Evolutionary conservation across 225 moss, liverwort and hornwort genomes (phyloP).

Genomic region (Bryoerythrophyllum caledonicum): DNA sequence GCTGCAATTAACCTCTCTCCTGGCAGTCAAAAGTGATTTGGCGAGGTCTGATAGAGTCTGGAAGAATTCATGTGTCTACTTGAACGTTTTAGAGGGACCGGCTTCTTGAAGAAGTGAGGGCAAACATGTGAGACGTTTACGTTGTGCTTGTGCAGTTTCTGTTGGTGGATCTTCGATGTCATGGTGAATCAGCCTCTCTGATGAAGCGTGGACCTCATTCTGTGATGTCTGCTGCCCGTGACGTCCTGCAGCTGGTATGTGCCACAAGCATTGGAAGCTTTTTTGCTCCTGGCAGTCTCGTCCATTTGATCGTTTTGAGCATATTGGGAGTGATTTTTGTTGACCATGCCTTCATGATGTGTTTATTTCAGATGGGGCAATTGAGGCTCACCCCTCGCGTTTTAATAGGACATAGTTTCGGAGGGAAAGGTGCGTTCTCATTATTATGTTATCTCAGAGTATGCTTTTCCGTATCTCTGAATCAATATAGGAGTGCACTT

Average conservation of each 20-base stretch:
- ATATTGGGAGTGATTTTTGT: conserved; percentile 4
- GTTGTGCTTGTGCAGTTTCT: conserved; percentile 64
- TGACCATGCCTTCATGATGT: conserved; percentile 1
- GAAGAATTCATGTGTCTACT: not conserved
- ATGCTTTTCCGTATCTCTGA: not conserved
- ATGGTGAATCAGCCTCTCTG: conserved; percentile 80
- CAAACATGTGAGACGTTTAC: not conserved
- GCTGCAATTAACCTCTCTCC: not conserved
- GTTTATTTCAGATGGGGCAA: conserved; percentile 71
- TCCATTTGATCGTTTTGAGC: not conserved
- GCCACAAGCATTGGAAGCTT: not conserved
- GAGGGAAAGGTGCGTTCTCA: conserved; percentile 74
- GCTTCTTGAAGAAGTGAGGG: not conserved
- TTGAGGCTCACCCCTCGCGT: conserved; percentile 85
- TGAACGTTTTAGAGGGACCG: conserved; percentile 6
- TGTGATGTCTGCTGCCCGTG: conserved; percentile 79
- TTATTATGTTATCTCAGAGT: not conserved
- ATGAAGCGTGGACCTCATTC: conserved; percentile 78
- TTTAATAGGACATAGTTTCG: conserved; percentile 95
- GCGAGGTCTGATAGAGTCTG: not conserved
- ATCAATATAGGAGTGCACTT: not conserved
- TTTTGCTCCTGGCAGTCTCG: not conserved
- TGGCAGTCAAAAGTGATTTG: not conserved
- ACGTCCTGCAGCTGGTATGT: conserved; percentile 82
- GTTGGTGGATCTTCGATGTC: conserved; percentile 91